Evolutionary conservation across 257 asterid genomes (phyloP), one percentile per base, ranked within the genome.

Genomic region (Solanum sitiens): DNA sequence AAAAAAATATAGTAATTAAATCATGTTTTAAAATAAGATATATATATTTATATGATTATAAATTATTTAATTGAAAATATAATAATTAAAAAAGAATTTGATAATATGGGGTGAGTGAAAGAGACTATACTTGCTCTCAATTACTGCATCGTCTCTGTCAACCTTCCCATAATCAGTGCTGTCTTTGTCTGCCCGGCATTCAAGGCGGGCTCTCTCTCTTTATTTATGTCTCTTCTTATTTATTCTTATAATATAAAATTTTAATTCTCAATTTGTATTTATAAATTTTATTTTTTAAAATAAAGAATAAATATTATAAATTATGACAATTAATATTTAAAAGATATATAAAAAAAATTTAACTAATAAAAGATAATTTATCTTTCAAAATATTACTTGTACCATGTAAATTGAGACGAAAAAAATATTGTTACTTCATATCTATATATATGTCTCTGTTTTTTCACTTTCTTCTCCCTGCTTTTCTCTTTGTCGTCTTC

Each of bases 111-210:
- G 23, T 21, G 63, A 84, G 35, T 89, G 94, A 92, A 87, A 65
- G 89, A 88, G 93, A 92, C 94, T 86, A 90, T 87, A 89, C 94
- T 89, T 86, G 2, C 50, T 74, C 73, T 91, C 77, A 75, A 83
- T 76, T 73, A 85, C 89, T 87, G 86, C 90, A 72, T 87, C 15
- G 85, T 80, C 86, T 86, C 89, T 88, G 65, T 85, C 88, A 84
- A 87, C 87, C 32, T 88, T 88, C 56, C 90, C 75, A 89, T 83
- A 86, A 75, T 33, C 73, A 71, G 89, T 88, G 75, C 83, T 87
- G 92, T 90, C 91, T 63, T 86, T 90, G 86, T 92, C 94, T 92
- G 91, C 85, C 94, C 92, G 91, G 94, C 94, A 90, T 92, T 92
- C 93, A 90, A 90, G 92, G 90, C 92, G 92, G 92, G 93, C 92